These are phyloP conservation scores for Podosphaera xanthii DNA, from an alignment of 2,329 filamentous ascomycete species.

Conservation along the genomic window DNA sequence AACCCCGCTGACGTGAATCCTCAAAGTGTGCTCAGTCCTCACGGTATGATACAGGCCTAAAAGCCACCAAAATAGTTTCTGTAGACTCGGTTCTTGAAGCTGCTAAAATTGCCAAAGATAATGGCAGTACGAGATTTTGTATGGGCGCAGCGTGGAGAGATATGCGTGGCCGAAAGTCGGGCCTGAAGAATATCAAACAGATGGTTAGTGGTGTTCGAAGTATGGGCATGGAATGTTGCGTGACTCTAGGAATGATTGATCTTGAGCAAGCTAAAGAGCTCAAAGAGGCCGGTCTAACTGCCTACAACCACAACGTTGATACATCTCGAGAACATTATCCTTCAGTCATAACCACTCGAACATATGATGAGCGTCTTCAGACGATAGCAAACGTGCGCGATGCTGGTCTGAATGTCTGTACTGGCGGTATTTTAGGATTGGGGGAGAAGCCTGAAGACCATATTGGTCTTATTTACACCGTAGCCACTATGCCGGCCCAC, in stretches of 20 bases:
- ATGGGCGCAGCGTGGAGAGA: conserved; percentile 91
- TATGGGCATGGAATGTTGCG: conserved; percentile 76
- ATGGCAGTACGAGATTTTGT: conserved; percentile 78
- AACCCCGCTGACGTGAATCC: not conserved
- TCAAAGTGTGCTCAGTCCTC: conserved; percentile 55
- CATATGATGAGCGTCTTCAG: conserved; percentile 66
- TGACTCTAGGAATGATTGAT: conserved; percentile 89
- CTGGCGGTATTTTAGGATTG: conserved; percentile 67
- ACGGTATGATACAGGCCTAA: conserved; percentile 52
- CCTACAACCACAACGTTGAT: conserved; percentile 89
- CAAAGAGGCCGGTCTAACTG: conserved; percentile 63
- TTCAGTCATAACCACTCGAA: conserved; percentile 61
- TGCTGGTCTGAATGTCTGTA: conserved; percentile 76
- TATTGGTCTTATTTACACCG: conserved; percentile 62
- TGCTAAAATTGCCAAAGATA: conserved; percentile 53
- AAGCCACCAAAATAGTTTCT: conserved; percentile 55
- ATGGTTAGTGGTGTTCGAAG: conserved; percentile 66
- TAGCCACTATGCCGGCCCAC: conserved; percentile 57
- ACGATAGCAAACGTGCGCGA: conserved; percentile 63
- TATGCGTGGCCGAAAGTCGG: conserved; percentile 75
- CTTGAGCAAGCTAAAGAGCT: conserved; percentile 57
- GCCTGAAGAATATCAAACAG: conserved; percentile 58
- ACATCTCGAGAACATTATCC: conserved; percentile 80
- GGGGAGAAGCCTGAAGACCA: conserved; percentile 62
- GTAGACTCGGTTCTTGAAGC: conserved; percentile 65